phyloP scores from a whole-genome alignment of 805 yeast genomes.

The Lipomyces yamadae region DNA sequence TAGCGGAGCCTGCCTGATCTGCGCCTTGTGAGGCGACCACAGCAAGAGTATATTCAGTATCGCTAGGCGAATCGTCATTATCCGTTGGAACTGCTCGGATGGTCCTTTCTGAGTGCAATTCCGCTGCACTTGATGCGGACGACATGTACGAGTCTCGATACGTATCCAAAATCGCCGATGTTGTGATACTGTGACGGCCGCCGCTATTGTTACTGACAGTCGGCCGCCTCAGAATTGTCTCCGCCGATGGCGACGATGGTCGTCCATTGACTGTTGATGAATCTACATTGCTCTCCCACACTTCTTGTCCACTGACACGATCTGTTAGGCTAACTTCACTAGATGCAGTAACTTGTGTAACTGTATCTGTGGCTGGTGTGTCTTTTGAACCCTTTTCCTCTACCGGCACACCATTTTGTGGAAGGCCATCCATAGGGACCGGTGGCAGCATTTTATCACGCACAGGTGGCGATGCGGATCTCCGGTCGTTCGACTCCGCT shows the following conservation, averaged over 20 bases:
- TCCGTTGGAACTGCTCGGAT: background rate
- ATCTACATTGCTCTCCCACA: background rate
- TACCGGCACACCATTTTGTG: background rate
- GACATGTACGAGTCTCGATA: slow-evolving; percentile 8
- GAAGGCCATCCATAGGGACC: background rate
- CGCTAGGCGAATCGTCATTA: background rate
- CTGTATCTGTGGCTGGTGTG: background rate
- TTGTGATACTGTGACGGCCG: background rate
- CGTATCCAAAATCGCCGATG: slow-evolving; percentile 16
- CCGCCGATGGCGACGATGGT: background rate
- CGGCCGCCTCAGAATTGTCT: background rate
- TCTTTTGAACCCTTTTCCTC: background rate
- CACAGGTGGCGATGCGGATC: background rate
- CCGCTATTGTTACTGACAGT: background rate
- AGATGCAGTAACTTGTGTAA: background rate
- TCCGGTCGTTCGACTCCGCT: background rate
- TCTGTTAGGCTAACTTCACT: background rate
- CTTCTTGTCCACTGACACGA: too few species aligned
- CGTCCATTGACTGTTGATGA: background rate
- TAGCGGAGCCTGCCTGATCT: background rate
- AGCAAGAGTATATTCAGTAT: background rate
- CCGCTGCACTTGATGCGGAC: background rate
- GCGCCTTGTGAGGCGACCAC: background rate
- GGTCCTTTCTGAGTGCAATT: background rate
- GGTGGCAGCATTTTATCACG: background rate